Evolutionary conservation across 108 stramenopile genomes (phyloP).

Genomic region (Skeletonema marinoi): DNA sequence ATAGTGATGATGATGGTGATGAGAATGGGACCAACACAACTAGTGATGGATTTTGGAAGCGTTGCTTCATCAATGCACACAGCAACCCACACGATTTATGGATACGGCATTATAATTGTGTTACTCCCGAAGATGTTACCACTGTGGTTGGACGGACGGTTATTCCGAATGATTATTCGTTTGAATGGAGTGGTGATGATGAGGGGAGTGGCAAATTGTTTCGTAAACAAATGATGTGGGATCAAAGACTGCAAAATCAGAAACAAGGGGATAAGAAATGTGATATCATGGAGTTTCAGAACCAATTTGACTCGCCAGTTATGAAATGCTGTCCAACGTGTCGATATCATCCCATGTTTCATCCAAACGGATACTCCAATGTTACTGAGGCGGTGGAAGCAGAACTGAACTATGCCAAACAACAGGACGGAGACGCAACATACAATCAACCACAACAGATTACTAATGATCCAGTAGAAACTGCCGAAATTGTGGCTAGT

Average conservation of each 20-base stretch:
- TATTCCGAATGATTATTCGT: constrained; percentile 4
- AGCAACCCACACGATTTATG: constrained; percentile 68
- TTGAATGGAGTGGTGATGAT: neutral
- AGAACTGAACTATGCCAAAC: constrained; percentile 17
- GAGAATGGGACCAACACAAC: neutral
- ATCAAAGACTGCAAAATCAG: neutral
- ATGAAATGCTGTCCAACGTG: constrained; percentile 39
- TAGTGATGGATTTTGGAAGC: constrained; percentile 45
- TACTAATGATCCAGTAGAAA: constrained; percentile 12
- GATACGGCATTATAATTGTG: constrained; percentile 75
- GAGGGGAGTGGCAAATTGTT: constrained; percentile 5
- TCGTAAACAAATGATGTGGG: constrained; percentile 3
- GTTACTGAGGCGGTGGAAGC: constrained; percentile 12
- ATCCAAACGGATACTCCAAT: constrained; percentile 7
- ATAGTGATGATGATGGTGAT: neutral
- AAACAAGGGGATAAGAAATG: neutral
- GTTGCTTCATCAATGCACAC: constrained; percentile 56
- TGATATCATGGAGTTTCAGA: neutral
- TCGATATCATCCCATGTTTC: constrained; percentile 35
- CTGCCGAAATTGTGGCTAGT: constrained; percentile 17
- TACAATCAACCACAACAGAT: neutral
- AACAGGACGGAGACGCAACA: neutral
- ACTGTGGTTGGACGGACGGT: constrained; percentile 50
- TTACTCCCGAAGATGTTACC: constrained; percentile 57
- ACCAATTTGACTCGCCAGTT: constrained; percentile 10